Base-by-base conservation (phyloP, 2,329 filamentous ascomycete species). In the Magnaporthiopsis rhizophila region DNA sequence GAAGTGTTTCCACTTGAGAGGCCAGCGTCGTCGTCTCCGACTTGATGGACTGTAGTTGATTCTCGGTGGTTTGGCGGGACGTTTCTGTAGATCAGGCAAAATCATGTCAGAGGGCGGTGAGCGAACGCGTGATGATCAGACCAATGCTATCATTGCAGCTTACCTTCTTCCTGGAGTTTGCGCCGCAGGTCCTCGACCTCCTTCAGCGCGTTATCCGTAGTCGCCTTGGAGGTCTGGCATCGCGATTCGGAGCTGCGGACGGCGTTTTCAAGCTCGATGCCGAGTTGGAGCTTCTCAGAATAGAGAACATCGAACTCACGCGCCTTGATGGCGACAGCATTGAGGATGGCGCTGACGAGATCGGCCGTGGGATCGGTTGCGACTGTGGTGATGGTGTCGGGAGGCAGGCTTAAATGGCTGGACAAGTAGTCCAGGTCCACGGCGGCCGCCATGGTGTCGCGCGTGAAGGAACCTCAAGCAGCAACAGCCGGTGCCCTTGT, bases 181-280 rank as follows among this genome's bases (percentile, higher is more conserved):
- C 88, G 87, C 62, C 92, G 86, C 60, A 96, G 80, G 68, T 92
- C 89, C 70, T 94, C 89, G 0, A 93, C 85, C 69, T 97, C 93
- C 69, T 91, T 90, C 66, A 93, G 82, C 12, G 90, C 89, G 74
- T 94, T 94, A 67, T 96, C 92, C 59, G 92, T 85, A 0, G 89
- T 90, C 7, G 85, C 82, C 77, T 95, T 96, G 74, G 95, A 86
- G 11, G 88, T 86, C 72, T 94, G 91, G 68, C 88, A 88, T 76
- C 92, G 90, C 30, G 89, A 87, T 73, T 98, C 94, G 66, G 89
- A 89, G 68, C 86, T 90, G 70, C 92, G 89, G 61, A 97, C 89
- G 24, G 89, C 89, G 75, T 92, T 95, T 75, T 99, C 95, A 9
- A 98, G 84, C 79, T 98, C 93, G 59, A 99, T 95, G 71, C 97